These are phyloP conservation scores for Candida suzukii DNA, from an alignment of 805 yeast genomes.

Conservation along the genomic window DNA sequence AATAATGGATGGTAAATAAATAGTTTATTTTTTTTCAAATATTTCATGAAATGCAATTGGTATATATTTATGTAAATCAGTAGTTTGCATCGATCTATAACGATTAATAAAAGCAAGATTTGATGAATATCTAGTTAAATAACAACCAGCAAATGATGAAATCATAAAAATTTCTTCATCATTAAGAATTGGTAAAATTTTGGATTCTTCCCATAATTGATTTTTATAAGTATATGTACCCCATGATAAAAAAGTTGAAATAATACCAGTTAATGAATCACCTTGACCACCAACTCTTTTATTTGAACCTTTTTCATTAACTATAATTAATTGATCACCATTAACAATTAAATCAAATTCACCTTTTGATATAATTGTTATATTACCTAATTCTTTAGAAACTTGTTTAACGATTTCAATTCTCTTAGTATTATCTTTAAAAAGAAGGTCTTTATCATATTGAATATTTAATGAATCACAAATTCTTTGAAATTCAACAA, in stretches of 20 bases:
- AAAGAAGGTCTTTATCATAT: too few species aligned
- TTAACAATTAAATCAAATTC: slow-evolving; percentile 53
- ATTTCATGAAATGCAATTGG: slow-evolving; percentile 46
- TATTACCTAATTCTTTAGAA: slow-evolving; percentile 45
- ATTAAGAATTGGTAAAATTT: slow-evolving; percentile 22
- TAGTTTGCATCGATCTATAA: slow-evolving; percentile 80
- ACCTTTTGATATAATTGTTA: slow-evolving; percentile 73
- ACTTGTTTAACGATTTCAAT: slow-evolving; percentile 33
- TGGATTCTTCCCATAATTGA: slow-evolving; percentile 48
- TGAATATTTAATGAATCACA: too few species aligned
- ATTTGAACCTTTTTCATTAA: slow-evolving; percentile 52
- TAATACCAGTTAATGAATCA: slow-evolving; percentile 79
- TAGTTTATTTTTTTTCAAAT: slow-evolving; percentile 5
- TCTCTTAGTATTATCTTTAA: too few species aligned
- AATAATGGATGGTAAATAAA: slow-evolving; percentile 38
- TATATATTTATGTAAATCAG: slow-evolving; percentile 66
- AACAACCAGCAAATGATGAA: slow-evolving; percentile 67
- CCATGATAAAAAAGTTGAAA: slow-evolving; percentile 84
- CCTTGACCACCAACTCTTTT: slow-evolving; percentile 97
- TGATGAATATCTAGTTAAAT: slow-evolving; percentile 61
- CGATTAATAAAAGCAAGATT: slow-evolving; percentile 53
- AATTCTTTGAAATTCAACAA: slow-evolving; percentile 72
- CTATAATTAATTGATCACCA: slow-evolving; percentile 34
- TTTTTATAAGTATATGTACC: slow-evolving; percentile 54
- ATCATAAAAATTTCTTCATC: slow-evolving; percentile 30